Base-by-base conservation (phyloP, 1,139 yeast genomes). In the Kodamaea derodonti region DNA sequence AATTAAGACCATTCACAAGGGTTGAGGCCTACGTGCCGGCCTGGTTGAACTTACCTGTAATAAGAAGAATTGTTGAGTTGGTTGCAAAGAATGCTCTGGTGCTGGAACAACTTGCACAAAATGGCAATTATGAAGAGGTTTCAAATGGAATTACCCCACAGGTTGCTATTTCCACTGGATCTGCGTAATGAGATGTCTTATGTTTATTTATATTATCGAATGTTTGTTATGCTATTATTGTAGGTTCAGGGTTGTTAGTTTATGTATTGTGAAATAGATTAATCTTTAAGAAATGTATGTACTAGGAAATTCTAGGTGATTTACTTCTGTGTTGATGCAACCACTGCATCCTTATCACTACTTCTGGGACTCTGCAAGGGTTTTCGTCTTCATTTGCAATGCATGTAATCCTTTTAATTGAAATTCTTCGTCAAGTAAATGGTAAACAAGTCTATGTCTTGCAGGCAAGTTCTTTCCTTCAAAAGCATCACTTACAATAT, bases 1-100 rank as follows among this genome's bases (percentile, higher is more conserved):
- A 78, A 40, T 82, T 94, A 32, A 77, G 98, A 51, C 90, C 87
- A 36, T 81, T 92, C 60, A 79, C 86, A 38, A 77, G 88, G 54
- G 90, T 94, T 33, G 97, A 92, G 62, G 95, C 97, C 2, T 92
- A 90, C 54, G 95, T 94, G 42, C 99, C 99, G 27, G 94, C 95
- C 2, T 85, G 95, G 87, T 69, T 90, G 62, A 86, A 84, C 46
- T 78, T 88, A 46, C 97, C 97, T 30, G 82, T 78, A 26, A 81
- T 94, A 31, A 84, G 95, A 66, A 75, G 94, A 58, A 80, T 92
- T 35, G 87, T 90, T 28, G 97, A 88, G 56, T 71, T 92, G 49
- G 95, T 92, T 24, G 92, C 97, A 8, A 80, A 78, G 61, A 83
- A 82, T 54, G 94, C 90, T 14, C 60, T 71, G 29, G 74, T 55